Conservation (phyloP, 495 filamentous ascomycete genomes). For the Hypoxylon fragiforme region DNA sequence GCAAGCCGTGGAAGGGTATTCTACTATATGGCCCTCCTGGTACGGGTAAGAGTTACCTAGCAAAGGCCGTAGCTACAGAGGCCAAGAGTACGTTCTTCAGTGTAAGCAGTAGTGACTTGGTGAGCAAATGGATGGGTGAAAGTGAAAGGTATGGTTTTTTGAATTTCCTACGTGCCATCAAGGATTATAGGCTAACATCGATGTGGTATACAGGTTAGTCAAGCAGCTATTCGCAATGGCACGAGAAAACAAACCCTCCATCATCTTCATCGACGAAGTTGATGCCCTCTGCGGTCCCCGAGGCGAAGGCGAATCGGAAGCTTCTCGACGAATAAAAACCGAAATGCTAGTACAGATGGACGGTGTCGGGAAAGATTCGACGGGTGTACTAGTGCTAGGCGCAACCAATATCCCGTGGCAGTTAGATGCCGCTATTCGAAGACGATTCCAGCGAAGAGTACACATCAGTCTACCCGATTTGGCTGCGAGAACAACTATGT, state of each 20-base stretch:
- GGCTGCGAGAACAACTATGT: conserved; percentile 92
- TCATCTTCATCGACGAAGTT: conserved; percentile 99
- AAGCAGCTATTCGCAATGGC: conserved; percentile 98
- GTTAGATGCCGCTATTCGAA: conserved; percentile 93
- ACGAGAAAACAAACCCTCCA: conserved; percentile 94
- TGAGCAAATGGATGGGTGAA: conserved; percentile 99
- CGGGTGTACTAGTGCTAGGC: conserved; percentile 91
- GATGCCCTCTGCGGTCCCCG: conserved; percentile 95
- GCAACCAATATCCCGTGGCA: conserved; percentile 99
- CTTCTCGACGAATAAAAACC: conserved; percentile 95
- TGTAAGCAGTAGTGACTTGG: conserved; percentile 93
- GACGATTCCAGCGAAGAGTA: conserved; percentile 94
- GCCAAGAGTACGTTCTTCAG: conserved; percentile 99
- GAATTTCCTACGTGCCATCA: neutral
- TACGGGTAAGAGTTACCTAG: conserved; percentile 95
- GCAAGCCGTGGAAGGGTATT: conserved; percentile 98
- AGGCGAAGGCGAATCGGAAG: conserved; percentile 97
- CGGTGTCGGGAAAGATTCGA: conserved; percentile 91
- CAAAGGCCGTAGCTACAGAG: conserved; percentile 96
- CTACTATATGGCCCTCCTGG: conserved; percentile 94
- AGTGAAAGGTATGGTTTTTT: conserved; percentile 81
- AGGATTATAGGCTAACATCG: conserved; percentile 1
- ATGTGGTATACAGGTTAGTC: conserved; percentile 66
- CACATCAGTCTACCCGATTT: conserved; percentile 92
- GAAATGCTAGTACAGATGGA: conserved; percentile 99